A percentile compares a stretch with the other conserved stretches of the same genome.
Conservation (phyloP, 2,329 filamentous ascomycete genomes). For the Trichophyton equinum region DNA sequence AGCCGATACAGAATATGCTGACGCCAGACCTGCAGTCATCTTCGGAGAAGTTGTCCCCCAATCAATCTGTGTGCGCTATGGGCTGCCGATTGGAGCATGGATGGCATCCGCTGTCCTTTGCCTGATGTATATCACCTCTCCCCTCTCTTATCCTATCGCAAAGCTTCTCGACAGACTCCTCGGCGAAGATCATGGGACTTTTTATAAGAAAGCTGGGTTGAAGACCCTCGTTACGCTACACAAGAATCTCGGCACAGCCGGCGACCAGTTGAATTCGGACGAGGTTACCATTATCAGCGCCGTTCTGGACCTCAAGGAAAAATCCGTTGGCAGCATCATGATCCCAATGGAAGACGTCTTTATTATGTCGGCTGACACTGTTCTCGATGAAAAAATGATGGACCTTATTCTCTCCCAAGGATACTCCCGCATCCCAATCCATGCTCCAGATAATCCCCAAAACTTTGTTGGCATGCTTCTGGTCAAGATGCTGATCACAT, state of each 20-base stretch:
- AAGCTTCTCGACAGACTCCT: constrained; percentile 89
- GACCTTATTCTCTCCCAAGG: constrained; percentile 84
- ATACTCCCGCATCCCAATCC: constrained; percentile 91
- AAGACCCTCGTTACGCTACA: constrained; percentile 95
- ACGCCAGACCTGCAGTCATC: constrained; percentile 52
- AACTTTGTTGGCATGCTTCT: constrained; percentile 97
- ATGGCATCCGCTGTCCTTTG: constrained; percentile 77
- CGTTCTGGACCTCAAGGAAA: constrained; percentile 90
- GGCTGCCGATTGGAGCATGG: constrained; percentile 84
- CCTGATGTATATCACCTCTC: constrained; percentile 86
- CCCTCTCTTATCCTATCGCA: constrained; percentile 85
- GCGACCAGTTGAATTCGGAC: constrained; percentile 84
- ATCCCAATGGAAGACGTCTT: constrained; percentile 97
- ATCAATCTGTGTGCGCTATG: constrained; percentile 90
- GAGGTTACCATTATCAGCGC: constrained; percentile 98
- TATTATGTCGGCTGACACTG: constrained; percentile 86
- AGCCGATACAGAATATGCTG: constrained; percentile 2
- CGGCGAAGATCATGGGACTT: constrained; percentile 86
- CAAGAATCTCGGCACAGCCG: constrained; percentile 63
- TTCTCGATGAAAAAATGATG: constrained; percentile 89
- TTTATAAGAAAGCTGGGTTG: constrained; percentile 95
- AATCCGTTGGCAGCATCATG: constrained; percentile 91
- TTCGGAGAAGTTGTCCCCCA: constrained; percentile 96
- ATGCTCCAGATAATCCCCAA: constrained; percentile 65
- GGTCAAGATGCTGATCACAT: constrained; percentile 97